Evolutionary conservation across 2,329 filamentous ascomycete genomes (phyloP), one percentile per base, ranked within the genome.

Genomic region (Pseudogymnoascus verrucosus): DNA sequence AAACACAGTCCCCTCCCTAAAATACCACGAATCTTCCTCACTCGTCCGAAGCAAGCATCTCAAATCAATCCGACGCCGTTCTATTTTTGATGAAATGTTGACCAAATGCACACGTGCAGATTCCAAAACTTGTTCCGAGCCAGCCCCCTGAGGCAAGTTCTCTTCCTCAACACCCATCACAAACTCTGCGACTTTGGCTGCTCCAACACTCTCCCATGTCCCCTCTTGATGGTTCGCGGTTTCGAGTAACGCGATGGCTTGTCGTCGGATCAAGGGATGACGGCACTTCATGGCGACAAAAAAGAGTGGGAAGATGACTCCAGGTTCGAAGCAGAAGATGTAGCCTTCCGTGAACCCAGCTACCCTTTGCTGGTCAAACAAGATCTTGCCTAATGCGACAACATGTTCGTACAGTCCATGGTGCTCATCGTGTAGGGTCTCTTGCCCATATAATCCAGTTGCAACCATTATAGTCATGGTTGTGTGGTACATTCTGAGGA

Each of bases 271-370:
- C 1, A 75, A 66, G 0, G 80, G 64, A 63, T 86, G 80, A 4
- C 84, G 80, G 68, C 85, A 88, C 69, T 86, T 86, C 11, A 83
- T 86, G 5, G 84, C 85, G 14, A 86, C 83, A 5, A 87, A 80
- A 66, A 84, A 88, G 1, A 89, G 77, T 0, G 84, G 83, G 5
- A 84, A 82, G 4, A 88, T 79, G 63, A 88, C 83, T 28, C 84
- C 85, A 6, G 51, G 44, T 54, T 54, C 44, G 7, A 54, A 47
- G 42, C 19, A 47, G 5, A 47, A 47, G 5, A 47, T 21, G 42
- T 47, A 47, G 42, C 42, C 19, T 1, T 47, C 19, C 42, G 2
- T 14, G 21, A 19, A 14, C 14, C 5, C 21, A 26, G 2, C 21
- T 1, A 12, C 19, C 21, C 3, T 23, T 23, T 26, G 19, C 5